phyloP scores from a whole-genome alignment of 2,329 filamentous ascomycete genomes.

The Fusarium albosuccineum region DNA sequence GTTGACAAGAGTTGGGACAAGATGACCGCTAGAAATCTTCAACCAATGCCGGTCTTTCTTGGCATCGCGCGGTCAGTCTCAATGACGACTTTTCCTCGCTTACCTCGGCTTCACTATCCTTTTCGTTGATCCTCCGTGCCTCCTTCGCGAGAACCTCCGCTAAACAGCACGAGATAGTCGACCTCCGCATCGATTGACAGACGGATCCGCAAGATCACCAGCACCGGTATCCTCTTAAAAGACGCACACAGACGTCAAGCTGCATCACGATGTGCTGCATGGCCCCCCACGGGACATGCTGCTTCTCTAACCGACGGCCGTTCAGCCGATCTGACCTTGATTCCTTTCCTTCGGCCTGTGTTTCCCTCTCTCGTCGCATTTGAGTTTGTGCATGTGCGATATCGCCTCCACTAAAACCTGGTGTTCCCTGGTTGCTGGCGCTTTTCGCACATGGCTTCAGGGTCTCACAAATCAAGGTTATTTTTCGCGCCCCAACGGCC shows the following conservation, averaged over 20 bases:
- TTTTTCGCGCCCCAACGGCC: conserved; percentile 28
- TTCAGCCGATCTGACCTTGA: neutral
- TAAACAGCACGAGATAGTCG: conserved; percentile 8
- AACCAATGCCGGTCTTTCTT: conserved; percentile 32
- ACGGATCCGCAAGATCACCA: conserved; percentile 27
- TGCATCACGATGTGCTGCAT: conserved; percentile 13
- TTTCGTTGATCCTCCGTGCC: conserved; percentile 11
- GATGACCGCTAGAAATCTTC: conserved; percentile 10
- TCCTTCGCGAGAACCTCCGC: neutral
- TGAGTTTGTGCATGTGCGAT: neutral
- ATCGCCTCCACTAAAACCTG: conserved; percentile 8
- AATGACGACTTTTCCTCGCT: conserved; percentile 29
- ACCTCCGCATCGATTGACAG: conserved; percentile 8
- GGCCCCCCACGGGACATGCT: conserved; percentile 9
- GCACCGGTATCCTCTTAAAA: neutral
- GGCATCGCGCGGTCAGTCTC: conserved; percentile 22
- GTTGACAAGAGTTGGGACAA: conserved; percentile 32
- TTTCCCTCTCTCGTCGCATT: conserved; percentile 10
- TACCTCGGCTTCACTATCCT: conserved; percentile 21
- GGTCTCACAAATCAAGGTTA: conserved; percentile 33
- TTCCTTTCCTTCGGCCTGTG: neutral
- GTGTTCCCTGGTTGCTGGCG: neutral
- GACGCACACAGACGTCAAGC: conserved; percentile 25
- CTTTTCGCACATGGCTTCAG: conserved; percentile 33
- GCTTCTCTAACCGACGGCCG: neutral